Base-by-base conservation (phyloP, 371 early-diverging fungal species). In the Funneliformis caledonium region DNA sequence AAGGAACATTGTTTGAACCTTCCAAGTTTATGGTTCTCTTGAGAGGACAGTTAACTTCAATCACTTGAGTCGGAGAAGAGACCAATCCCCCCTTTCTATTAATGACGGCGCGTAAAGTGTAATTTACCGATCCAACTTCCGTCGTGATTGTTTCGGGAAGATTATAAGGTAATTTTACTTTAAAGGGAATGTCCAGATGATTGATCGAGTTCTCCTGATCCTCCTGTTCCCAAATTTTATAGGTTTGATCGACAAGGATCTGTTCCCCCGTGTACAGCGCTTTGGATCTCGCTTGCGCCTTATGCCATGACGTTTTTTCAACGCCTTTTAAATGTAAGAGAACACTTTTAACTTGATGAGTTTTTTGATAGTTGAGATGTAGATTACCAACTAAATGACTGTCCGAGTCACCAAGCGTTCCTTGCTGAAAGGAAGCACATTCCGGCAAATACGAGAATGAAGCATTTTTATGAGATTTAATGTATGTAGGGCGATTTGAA, bases 281-380 rank as follows among this genome's bases (percentile, higher is more conserved):
- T 45, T 79, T 79, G 37, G 80, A 33, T 52, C 80, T 50, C 11
- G 72, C 80, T 52, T 79, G 80, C 12, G 72, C 59, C 22, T 70
- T 70, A 60, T 42, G 70, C 80, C 80, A 79, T n/a, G 26, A 26
- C n/a, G 80, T 79, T 72, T 60, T 79, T 59, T 79, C 80, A 22
- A 50, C 43, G 0, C 80, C 80, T 59, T 47, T 79, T 8, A 79
- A 45, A 33, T 79, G n/a, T 14, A 79, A 60, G 22, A 5, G 33
- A 11, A 79, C 47, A 59, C 43, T 70, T 70, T 47, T 64, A 10
- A 79, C 45, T 12, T 26, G 72, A 22, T 48, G 14, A 43, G n/a
- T 59, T 43, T 52, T 50, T 70, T 22, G 8, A 69, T 79, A 79
- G 19, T 60, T 60, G 2, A 79, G 42, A 37, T 70, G 60, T 42